Percentiles rank a stretch among this genome's conserved stretches.
Conservation (phyloP, 1,284 basidiomycete genomes). For the Apiotrichum montevideense region DNA sequence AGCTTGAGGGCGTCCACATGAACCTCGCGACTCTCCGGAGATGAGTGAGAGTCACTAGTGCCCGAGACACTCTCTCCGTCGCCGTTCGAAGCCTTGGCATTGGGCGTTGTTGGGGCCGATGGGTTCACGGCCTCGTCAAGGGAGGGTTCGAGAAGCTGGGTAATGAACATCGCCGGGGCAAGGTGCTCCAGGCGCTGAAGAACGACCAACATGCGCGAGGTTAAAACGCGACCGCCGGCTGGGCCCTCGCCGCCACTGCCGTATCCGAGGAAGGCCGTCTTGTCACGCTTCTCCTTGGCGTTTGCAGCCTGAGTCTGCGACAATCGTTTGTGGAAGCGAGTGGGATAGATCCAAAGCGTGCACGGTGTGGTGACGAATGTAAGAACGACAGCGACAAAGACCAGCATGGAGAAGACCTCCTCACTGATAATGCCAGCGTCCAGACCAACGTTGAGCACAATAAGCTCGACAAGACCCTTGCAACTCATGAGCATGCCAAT, state of each 20-base stretch:
- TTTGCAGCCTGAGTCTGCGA: slow-evolving; percentile 26
- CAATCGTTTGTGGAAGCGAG: slow-evolving; percentile 48
- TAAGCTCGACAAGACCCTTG: slow-evolving; percentile 80
- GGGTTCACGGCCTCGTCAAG: slow-evolving; percentile 25
- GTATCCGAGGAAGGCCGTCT: slow-evolving; percentile 2
- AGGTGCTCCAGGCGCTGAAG: slow-evolving; percentile 89
- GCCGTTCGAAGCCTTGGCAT: slow-evolving; percentile 1
- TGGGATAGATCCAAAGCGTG: slow-evolving; percentile 71
- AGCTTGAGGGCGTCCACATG: slow-evolving; percentile 68
- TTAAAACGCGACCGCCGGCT: slow-evolving; percentile 34
- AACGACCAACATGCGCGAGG: slow-evolving; percentile 62
- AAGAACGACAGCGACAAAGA: slow-evolving; percentile 75
- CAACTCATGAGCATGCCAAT: slow-evolving; percentile 89
- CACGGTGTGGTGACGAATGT: slow-evolving; percentile 86
- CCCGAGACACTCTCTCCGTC: background rate
- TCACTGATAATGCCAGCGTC: slow-evolving; percentile 68
- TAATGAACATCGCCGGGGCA: slow-evolving; percentile 52
- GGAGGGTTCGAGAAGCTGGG: slow-evolving; percentile 49
- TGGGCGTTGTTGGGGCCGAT: slow-evolving; percentile 15
- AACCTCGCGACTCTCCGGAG: slow-evolving; percentile 1
- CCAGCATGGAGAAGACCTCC: slow-evolving; percentile 72
- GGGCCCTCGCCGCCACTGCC: slow-evolving; percentile 16
- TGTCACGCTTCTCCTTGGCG: slow-evolving; percentile 7
- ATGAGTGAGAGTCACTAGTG: slow-evolving; percentile 1
- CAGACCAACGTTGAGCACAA: slow-evolving; percentile 87